Evolutionary conservation across 2,329 filamentous ascomycete genomes (phyloP).

Genomic region (Pseudogymnoascus sp.): DNA sequence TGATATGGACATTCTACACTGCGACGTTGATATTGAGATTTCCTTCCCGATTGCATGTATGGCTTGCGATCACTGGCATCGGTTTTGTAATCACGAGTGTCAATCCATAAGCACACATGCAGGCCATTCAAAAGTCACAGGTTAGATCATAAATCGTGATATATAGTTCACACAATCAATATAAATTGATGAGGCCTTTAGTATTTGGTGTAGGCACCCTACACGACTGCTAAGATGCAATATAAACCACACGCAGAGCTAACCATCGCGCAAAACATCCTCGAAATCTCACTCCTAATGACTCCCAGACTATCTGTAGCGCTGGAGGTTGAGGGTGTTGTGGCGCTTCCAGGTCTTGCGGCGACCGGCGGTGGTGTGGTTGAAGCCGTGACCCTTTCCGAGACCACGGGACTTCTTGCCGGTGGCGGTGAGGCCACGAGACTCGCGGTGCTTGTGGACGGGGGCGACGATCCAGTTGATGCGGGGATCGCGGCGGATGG

Average conservation of each 20-base stretch:
- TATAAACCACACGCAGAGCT: slow-evolving; percentile 2
- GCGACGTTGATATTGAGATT: not conserved
- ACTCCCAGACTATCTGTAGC: slow-evolving; percentile 65
- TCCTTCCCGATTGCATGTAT: not conserved
- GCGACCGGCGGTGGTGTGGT: slow-evolving; percentile 93
- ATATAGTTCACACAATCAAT: slow-evolving; percentile 10
- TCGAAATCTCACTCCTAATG: not conserved
- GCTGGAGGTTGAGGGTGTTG: slow-evolving; percentile 98
- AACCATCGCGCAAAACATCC: slow-evolving; percentile 6
- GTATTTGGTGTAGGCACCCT: slow-evolving; percentile 3
- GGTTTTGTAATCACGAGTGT: not conserved
- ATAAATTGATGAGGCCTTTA: slow-evolving; percentile 8
- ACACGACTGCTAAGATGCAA: slow-evolving; percentile 5
- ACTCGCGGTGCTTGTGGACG: slow-evolving; percentile 99
- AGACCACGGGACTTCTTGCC: slow-evolving; percentile 99
- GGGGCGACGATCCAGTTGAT: slow-evolving; percentile 99
- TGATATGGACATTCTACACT: not conserved
- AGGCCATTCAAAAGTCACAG: not conserved
- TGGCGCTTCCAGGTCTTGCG: slow-evolving; percentile 99
- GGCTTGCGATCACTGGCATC: not conserved
- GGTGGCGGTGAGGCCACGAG: slow-evolving; percentile 91
- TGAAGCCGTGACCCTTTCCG: slow-evolving; percentile 98
- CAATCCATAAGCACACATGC: not conserved
- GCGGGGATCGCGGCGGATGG: slow-evolving; percentile 94
- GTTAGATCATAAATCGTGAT: slow-evolving; percentile 6